phyloP scores from a whole-genome alignment of 495 filamentous ascomycete genomes.

The Articulospora tetracladia region DNA sequence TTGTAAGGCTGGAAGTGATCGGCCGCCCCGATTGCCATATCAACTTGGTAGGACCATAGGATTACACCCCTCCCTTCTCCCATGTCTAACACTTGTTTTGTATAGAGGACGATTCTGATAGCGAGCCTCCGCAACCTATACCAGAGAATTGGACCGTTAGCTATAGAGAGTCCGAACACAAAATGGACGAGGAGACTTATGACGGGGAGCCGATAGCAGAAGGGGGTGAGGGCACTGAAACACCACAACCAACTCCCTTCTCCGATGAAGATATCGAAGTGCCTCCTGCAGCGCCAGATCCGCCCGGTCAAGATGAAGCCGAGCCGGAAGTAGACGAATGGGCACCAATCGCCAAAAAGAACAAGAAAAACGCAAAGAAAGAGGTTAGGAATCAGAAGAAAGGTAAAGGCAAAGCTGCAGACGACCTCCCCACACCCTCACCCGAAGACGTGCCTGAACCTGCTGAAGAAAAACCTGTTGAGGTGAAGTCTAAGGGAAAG shows the following conservation, averaged over 20 bases:
- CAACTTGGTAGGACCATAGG: background rate
- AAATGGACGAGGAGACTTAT: background rate
- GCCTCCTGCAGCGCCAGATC: conserved; percentile 1
- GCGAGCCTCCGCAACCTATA: background rate
- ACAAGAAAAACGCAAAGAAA: conserved; percentile 13
- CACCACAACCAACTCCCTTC: conserved; percentile 7
- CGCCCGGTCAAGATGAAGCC: background rate
- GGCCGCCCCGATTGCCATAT: background rate
- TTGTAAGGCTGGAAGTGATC: conserved; percentile 6
- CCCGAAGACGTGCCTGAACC: background rate
- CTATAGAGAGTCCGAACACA: background rate
- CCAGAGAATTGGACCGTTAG: background rate
- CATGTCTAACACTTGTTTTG: background rate
- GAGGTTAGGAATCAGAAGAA: conserved; percentile 3
- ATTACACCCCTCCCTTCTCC: background rate
- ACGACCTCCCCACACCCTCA: background rate
- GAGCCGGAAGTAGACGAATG: background rate
- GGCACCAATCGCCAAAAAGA: background rate
- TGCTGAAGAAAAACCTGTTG: background rate
- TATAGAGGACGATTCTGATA: background rate
- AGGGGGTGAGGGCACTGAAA: background rate
- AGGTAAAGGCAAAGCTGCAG: background rate
- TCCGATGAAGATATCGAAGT: conserved; percentile 10
- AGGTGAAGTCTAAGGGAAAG: background rate
- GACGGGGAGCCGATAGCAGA: background rate